phyloP scores from a whole-genome alignment of 768 basidiomycete genomes.

The Exidia glandulosa region DNA sequence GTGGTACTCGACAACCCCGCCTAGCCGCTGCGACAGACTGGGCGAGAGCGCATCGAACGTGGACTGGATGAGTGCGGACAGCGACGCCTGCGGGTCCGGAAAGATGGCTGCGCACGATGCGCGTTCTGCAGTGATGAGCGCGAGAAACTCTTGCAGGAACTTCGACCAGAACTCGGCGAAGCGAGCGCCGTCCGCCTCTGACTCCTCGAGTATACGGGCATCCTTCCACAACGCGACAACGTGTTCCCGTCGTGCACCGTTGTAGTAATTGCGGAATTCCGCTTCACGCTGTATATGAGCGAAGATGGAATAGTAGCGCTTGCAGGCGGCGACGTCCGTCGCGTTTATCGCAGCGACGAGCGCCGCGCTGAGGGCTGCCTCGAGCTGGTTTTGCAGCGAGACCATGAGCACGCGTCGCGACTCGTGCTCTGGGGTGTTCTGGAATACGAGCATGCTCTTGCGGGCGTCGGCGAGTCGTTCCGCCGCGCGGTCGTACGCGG shows the following conservation, averaged over 20 bases:
- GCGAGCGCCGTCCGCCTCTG: constrained; percentile 37
- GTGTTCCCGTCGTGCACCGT: constrained; percentile 61
- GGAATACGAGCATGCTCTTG: constrained; percentile 83
- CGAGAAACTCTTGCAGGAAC: constrained; percentile 63
- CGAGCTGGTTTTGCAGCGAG: constrained; percentile 90
- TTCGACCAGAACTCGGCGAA: constrained; percentile 60
- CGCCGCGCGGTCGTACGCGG: constrained; percentile 81
- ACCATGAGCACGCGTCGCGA: constrained; percentile 75
- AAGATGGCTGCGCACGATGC: constrained; percentile 74
- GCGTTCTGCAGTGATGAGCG: constrained; percentile 59
- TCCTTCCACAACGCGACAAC: constrained; percentile 63
- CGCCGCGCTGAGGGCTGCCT: constrained; percentile 83
- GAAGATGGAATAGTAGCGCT: constrained; percentile 77
- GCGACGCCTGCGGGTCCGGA: constrained; percentile 65
- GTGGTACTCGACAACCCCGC: constrained; percentile 53
- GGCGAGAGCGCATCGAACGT: constrained; percentile 73
- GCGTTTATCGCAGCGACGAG: constrained; percentile 78
- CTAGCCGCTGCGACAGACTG: constrained; percentile 67
- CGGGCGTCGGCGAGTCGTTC: constrained; percentile 82
- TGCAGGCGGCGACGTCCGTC: constrained; percentile 63
- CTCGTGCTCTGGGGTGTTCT: constrained; percentile 87
- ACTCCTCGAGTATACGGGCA: constrained; percentile 27
- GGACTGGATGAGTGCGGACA: constrained; percentile 75
- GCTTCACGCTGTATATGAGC: constrained; percentile 81
- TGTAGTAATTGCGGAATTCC: constrained; percentile 92